phyloP scores from a whole-genome alignment of 106 monocot species.

The Dioscorea alata region DNA sequence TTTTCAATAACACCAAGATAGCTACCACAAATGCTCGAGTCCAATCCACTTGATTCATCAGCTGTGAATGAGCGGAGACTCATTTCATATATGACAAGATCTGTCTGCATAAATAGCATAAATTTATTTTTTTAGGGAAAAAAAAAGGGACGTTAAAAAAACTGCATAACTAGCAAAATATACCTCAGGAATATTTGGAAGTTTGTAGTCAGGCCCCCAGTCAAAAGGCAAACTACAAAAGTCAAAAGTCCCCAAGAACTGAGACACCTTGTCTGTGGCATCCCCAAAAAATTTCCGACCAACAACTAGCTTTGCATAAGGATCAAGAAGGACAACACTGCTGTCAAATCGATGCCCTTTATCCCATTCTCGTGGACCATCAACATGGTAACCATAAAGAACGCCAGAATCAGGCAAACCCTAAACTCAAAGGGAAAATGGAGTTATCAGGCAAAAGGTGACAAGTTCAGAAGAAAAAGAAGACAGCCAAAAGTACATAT shows the following conservation, averaged over 20 bases:
- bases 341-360: constrained; percentile 85
- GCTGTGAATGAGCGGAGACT: constrained; percentile 85
- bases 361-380: constrained; percentile 69
- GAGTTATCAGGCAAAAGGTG: neutral
- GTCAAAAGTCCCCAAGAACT: constrained; percentile 80
- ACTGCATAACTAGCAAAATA: no score
- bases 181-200: constrained; percentile 94
- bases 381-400: constrained; percentile 77
- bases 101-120: constrained; percentile 42
- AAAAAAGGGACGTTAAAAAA: neutral
- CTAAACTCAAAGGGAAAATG: constrained; percentile 16
- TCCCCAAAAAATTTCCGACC: constrained; percentile 81
- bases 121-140: neutral
- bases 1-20: constrained; percentile 93
- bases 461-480: neutral
- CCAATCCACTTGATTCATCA: constrained; percentile 81
- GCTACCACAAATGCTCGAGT: constrained; percentile 64
- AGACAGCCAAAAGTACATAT: neutral
- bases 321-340: constrained; percentile 72
- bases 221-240: constrained; percentile 65
- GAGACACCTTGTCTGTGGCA: constrained; percentile 38
- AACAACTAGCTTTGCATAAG: constrained; percentile 89
- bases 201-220: constrained; percentile 82
- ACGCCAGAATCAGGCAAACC: constrained; percentile 65
- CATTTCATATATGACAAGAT: constrained; percentile 99